phyloP scores from a whole-genome alignment of 1,139 yeast species.

The Groenewaldozyma sp. region DNA sequence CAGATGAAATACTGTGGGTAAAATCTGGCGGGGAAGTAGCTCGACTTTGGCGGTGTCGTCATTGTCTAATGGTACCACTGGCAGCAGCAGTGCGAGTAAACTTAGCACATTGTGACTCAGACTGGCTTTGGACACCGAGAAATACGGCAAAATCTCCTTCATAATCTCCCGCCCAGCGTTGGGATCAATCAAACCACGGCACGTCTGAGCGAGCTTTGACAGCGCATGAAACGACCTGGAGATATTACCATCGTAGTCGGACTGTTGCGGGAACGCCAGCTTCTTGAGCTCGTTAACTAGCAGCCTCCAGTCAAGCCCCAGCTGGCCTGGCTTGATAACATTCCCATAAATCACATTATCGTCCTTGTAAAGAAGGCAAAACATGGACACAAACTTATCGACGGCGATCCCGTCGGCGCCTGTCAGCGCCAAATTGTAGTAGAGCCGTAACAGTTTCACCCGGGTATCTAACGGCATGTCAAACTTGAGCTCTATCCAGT shows the following conservation, averaged over 20 bases:
- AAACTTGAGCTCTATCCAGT: slow-evolving; percentile 73
- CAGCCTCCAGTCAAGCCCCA: slow-evolving; percentile 23
- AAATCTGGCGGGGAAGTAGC: slow-evolving; percentile 10
- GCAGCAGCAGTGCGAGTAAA: slow-evolving; percentile 23
- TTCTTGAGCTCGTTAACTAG: slow-evolving; percentile 17
- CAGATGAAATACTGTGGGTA: slow-evolving; percentile 58
- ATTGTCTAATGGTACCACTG: slow-evolving; percentile 18
- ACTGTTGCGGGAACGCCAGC: slow-evolving; percentile 18
- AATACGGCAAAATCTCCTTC: slow-evolving; percentile 41
- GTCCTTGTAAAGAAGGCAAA: slow-evolving; percentile 40
- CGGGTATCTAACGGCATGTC: slow-evolving; percentile 66
- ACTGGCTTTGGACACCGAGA: slow-evolving; percentile 51
- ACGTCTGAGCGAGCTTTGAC: slow-evolving; percentile 39
- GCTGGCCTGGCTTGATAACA: slow-evolving; percentile 15
- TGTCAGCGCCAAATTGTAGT: slow-evolving; percentile 61
- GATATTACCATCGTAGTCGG: slow-evolving; percentile 19
- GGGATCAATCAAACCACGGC: slow-evolving; percentile 38
- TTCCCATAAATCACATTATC: slow-evolving; percentile 16
- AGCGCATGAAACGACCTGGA: slow-evolving; percentile 36
- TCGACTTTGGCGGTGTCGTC: slow-evolving; percentile 5
- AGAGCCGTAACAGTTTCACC: slow-evolving; percentile 56
- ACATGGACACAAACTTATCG: slow-evolving; percentile 55
- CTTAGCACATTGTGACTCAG: slow-evolving; percentile 47
- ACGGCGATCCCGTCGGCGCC: slow-evolving; percentile 66
- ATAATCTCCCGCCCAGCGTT: slow-evolving; percentile 29